Evolutionary conservation across 1,139 yeast species (phyloP).

Genomic region (Chernovozyma aurita): DNA sequence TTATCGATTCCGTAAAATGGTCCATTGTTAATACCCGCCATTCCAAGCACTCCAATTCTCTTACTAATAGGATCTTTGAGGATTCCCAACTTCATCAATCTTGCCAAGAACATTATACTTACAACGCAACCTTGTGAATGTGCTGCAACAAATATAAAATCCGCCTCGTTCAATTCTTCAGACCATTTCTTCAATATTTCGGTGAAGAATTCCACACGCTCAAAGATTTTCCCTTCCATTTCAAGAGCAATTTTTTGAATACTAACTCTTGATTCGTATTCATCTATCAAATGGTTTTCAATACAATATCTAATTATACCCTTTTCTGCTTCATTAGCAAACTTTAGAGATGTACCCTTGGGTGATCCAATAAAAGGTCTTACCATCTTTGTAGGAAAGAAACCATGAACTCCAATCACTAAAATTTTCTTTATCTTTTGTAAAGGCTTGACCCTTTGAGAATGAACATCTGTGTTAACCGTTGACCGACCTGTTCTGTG

Average conservation of each 20-base stretch:
- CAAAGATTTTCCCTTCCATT: constrained; percentile 86
- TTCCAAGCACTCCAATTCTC: constrained; percentile 71
- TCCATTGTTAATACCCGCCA: constrained; percentile 95
- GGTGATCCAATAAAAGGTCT: constrained; percentile 89
- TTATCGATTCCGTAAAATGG: constrained; percentile 91
- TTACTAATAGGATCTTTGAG: constrained; percentile 46
- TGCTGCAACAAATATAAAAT: constrained; percentile 81
- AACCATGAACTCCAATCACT: constrained; percentile 92
- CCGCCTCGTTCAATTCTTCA: constrained; percentile 68
- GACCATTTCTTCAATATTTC: constrained; percentile 69
- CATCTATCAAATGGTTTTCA: constrained; percentile 43
- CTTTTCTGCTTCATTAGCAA: constrained; percentile 81
- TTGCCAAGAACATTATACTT: constrained; percentile 70
- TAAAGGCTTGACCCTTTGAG: constrained; percentile 29
- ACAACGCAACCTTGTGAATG: constrained; percentile 98
- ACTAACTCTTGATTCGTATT: constrained; percentile 43
- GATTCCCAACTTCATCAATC: constrained; percentile 65
- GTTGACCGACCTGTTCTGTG: constrained; percentile 11
- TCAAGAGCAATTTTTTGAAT: constrained; percentile 90
- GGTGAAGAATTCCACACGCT: constrained; percentile 77
- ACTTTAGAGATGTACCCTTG: constrained; percentile 84
- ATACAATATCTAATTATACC: constrained; percentile 72
- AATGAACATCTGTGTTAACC: constrained; percentile 21
- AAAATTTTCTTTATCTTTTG: constrained; percentile 49
- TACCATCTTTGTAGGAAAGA: constrained; percentile 82